Conservation (phyloP, 768 basidiomycete species). For the Tephrocybe sp. region DNA sequence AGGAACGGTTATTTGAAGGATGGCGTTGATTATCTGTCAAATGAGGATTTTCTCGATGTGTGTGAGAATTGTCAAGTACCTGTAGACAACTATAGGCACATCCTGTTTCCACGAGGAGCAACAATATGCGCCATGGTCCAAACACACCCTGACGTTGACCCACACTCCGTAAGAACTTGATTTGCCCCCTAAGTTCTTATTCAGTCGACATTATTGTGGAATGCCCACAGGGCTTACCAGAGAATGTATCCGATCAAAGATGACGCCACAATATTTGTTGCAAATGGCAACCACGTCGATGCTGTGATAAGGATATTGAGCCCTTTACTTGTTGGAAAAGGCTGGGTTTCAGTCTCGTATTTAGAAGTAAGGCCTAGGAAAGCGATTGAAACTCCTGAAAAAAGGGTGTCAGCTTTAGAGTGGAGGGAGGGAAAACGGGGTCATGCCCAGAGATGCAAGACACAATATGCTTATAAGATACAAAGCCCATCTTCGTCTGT, state of each 20-base stretch:
- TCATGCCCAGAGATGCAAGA: no score
- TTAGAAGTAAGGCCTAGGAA: not conserved
- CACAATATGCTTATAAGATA: not conserved
- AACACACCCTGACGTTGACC: not conserved
- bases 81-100: not conserved
- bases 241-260: not conserved
- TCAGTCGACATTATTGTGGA: no score
- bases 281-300: not conserved
- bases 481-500: not conserved
- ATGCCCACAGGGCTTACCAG: not conserved
- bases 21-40: not conserved
- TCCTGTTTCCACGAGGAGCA: not conserved
- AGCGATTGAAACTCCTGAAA: not conserved
- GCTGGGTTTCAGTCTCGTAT: not conserved
- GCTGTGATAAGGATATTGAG: not conserved
- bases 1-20: not conserved
- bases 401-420: not conserved
- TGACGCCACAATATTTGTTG: not conserved
- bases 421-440: not conserved
- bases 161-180: not conserved
- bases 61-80: not conserved
- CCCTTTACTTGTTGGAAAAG: no score
- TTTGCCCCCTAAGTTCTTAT: not conserved
- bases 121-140: not conserved
- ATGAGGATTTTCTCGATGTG: not conserved